These are phyloP conservation scores for Backusella westeae DNA, from an alignment of 192 early-diverging fungal genomes.

Conservation along the genomic window DNA sequence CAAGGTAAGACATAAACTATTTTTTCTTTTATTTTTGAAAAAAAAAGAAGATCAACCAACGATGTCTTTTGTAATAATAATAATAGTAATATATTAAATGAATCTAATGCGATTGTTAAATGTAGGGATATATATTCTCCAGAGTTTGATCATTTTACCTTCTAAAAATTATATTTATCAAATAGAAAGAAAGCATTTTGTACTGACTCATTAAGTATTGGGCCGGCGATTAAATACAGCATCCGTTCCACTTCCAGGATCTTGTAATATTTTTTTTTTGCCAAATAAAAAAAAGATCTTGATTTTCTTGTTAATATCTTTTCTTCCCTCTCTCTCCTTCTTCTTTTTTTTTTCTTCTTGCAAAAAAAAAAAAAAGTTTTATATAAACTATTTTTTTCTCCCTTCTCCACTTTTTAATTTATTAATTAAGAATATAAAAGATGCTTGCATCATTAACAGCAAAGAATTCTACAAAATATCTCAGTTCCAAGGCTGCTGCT, in stretches of 20 bases:
- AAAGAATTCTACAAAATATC: background rate
- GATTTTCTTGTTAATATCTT: conserved; percentile 8
- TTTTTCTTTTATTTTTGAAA: background rate
- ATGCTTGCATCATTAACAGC: conserved; percentile 24
- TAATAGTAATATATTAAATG: background rate
- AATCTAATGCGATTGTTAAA: background rate
- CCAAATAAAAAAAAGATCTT: background rate
- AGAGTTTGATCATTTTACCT: background rate
- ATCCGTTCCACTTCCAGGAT: background rate
- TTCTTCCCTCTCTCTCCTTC: background rate
- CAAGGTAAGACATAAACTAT: background rate
- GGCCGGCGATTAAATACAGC: background rate
- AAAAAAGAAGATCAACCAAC: background rate
- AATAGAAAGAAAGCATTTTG: background rate
- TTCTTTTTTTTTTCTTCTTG: conserved; percentile 13
- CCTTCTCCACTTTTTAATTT: background rate
- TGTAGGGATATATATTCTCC: background rate
- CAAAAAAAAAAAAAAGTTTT: background rate
- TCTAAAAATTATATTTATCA: background rate
- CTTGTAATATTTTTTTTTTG: background rate
- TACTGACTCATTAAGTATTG: background rate
- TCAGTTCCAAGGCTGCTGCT: background rate
- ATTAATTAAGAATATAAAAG: background rate
- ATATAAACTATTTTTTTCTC: background rate
- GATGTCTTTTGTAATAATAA: background rate